Evolutionary conservation across 768 basidiomycete genomes (phyloP).

Genomic region (Termitomyces sp.): DNA sequence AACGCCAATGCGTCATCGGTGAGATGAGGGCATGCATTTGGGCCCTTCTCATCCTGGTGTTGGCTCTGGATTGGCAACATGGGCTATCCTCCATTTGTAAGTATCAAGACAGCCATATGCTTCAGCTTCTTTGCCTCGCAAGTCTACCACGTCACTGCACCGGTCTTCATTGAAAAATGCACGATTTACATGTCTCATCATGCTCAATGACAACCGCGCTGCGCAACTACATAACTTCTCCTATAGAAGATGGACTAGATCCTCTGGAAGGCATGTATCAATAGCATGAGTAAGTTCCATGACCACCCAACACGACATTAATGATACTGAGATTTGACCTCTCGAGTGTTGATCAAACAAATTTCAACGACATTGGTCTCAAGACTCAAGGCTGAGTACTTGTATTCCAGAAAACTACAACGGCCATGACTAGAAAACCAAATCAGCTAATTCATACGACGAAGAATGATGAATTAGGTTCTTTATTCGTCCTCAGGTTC

Average conservation of each 20-base stretch:
- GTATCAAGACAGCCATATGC: neutral
- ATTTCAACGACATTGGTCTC: no score
- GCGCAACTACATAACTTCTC: neutral
- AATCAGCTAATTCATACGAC: no score
- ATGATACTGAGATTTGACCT: no score
- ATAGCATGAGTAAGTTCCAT: neutral
- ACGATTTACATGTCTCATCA: no score
- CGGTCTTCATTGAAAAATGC: neutral
- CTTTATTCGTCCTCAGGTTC: no score
- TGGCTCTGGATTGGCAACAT: conserved; percentile 28
- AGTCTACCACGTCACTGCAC: neutral
- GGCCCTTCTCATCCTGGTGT: conserved; percentile 42
- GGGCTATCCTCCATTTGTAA: conserved; percentile 22
- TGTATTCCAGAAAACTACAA: no score
- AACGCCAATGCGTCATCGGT: conserved; percentile 38
- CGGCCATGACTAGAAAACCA: no score
- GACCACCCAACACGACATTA: neutral
- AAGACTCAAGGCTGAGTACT: no score
- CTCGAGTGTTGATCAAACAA: no score
- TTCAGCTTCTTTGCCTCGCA: neutral
- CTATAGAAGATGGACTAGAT: neutral
- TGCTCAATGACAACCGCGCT: neutral
- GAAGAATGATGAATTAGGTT: no score
- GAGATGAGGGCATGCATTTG: conserved; percentile 53
- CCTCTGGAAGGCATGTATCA: neutral